Percentiles rank a stretch among this genome's conserved stretches.
These are phyloP conservation scores for Sporobolus alterniflorus DNA, from an alignment of 202 grass and related monocot genomes.

Conservation along the genomic window DNA sequence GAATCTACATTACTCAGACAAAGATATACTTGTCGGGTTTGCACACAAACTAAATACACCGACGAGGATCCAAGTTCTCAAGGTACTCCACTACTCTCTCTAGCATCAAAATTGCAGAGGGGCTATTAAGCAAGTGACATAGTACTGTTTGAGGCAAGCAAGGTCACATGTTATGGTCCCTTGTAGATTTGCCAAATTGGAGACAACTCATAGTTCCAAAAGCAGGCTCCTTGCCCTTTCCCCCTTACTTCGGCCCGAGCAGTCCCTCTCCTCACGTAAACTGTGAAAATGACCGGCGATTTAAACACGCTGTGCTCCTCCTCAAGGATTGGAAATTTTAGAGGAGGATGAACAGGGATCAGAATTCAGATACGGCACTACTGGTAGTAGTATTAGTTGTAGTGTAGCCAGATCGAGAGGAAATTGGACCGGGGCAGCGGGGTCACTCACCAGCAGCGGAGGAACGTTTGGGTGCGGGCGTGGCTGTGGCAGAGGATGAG, in stretches of 20 bases:
- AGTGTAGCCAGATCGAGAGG: background rate
- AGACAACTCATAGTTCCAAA: slow-evolving; percentile 22
- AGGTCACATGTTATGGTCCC: background rate
- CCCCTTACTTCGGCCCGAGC: no score
- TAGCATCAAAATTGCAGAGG: background rate
- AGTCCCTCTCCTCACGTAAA: background rate
- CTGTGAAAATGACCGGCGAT: slow-evolving; percentile 16
- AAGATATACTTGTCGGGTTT: background rate
- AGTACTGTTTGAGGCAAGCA: background rate
- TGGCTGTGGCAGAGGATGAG: slow-evolving; percentile 17
- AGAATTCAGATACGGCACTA: background rate
- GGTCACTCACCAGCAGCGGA: background rate
- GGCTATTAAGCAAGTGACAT: background rate
- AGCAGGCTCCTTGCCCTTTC: background rate
- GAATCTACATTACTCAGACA: background rate
- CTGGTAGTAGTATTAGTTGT: background rate
- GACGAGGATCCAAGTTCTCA: background rate
- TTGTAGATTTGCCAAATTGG: background rate
- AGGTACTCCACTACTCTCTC: background rate
- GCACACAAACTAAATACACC: background rate
- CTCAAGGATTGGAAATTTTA: background rate
- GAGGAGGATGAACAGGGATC: background rate
- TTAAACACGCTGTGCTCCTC: background rate
- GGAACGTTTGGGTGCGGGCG: background rate
- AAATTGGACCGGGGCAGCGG: background rate